Base-by-base conservation (phyloP, 768 basidiomycete genomes). In the Lactarius evosmus region DNA sequence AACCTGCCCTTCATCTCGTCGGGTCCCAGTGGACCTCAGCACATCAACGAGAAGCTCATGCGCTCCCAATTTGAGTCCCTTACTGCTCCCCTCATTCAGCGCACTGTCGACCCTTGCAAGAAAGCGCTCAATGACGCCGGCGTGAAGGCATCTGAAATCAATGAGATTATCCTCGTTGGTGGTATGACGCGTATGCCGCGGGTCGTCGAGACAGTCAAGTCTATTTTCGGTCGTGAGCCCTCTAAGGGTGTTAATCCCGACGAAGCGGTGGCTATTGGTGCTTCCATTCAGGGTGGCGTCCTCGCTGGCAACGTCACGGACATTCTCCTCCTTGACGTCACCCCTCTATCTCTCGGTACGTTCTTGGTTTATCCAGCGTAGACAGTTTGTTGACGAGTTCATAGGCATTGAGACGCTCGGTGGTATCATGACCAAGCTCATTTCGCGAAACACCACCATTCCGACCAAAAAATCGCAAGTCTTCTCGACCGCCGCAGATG, bases 191-290 rank as follows among this genome's bases (percentile, higher is more conserved):
- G 97, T 72, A 98, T 98, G 95, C 97, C 97, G 54, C 85, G 86
- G 71, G 96, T 99, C 36, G 82, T 83, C 27, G 96, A 98, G 63
- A 96, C 94, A 5, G 97, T 99, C 73, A 95, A 95, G 83, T 72
- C 75, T 17, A 83, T 97, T 73, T 99, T 99, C 73, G 95, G 95
- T 59, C 91, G 94, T 54, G 97, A 99, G 25, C 95, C 97, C 25
- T 90, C 87, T 78, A 99, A 98, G 83, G 96, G 96, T 76, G 96
- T 98, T 72, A 99, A 99, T 82, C 97, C 97, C 58, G 97, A 99
- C 69, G 96, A 98, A 78, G 97, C 97, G 60, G 97, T 98, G 71
- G 95, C 97, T 52, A 95, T 98, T 65, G 97, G 97, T 74, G 97
- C 97, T 41, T 87, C 96, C 49, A 96, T 99, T 70, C 97, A 99